phyloP scores from a whole-genome alignment of 2,329 filamentous ascomycete genomes.

The Curvularia sp. region DNA sequence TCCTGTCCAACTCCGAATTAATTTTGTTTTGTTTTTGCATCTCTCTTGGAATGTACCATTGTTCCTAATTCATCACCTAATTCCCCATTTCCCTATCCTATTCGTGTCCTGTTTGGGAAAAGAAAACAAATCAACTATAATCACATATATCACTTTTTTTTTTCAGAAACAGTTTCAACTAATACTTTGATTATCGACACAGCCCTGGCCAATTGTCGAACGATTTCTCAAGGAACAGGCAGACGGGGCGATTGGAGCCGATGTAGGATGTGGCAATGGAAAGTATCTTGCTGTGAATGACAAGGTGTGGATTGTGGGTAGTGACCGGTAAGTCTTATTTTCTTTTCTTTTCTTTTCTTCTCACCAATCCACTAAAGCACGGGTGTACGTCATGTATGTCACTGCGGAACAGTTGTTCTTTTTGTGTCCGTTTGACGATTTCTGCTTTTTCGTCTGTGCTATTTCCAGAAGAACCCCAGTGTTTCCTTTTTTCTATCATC shows the following conservation, averaged over 20 bases:
- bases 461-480: not conserved
- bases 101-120: no score
- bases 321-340: slow-evolving; percentile 70
- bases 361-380: not conserved
- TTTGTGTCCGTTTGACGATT: not conserved
- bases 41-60: no score
- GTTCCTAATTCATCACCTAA: no score
- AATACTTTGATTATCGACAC: not conserved
- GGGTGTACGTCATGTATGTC: not conserved
- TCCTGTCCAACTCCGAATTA: no score
- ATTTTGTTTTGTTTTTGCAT: no score
- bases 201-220: slow-evolving; percentile 92
- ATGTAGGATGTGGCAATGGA: slow-evolving; percentile 95
- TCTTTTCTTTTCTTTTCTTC: slow-evolving; percentile 10
- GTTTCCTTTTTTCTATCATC: no score
- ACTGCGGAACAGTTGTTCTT: not conserved
- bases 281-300: slow-evolving; percentile 88
- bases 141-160: no score
- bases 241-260: slow-evolving; percentile 79
- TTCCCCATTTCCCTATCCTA: no score
- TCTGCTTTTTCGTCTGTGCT: not conserved
- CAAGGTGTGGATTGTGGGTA: slow-evolving; percentile 73
- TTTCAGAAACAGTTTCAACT: no score
- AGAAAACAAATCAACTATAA: no score
- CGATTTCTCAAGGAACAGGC: slow-evolving; percentile 72